Evolutionary conservation across 495 filamentous ascomycete genomes (phyloP).

Genomic region (Penicillium diatomitis): DNA sequence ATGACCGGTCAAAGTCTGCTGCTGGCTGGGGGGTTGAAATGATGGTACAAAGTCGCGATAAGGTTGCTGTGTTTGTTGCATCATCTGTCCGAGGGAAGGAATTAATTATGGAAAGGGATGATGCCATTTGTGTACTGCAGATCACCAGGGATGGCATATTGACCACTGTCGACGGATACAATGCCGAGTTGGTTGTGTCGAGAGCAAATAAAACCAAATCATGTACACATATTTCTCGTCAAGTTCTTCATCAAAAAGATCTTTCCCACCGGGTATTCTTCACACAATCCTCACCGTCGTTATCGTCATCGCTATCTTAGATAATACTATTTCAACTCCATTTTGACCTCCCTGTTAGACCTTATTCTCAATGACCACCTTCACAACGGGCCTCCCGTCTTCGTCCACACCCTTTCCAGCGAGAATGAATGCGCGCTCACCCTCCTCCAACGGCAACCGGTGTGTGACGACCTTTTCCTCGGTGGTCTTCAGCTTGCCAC

Average conservation of each 20-base stretch:
- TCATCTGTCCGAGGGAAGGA: background rate
- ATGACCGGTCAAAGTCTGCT: constrained; percentile 56
- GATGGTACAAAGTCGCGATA: background rate
- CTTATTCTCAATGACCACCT: constrained; percentile 63
- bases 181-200: background rate
- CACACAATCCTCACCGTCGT: constrained; percentile 7
- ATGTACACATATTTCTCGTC: background rate
- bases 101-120: too few relatives aligned
- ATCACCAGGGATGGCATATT: too few relatives aligned
- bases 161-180: too few relatives aligned
- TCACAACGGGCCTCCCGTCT: constrained; percentile 67
- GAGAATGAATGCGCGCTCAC: constrained; percentile 64
- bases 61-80: background rate
- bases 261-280: constrained; percentile 20
- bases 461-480: constrained; percentile 67
- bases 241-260: background rate
- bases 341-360: background rate
- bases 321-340: background rate
- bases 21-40: constrained; percentile 48
- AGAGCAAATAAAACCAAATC: background rate
- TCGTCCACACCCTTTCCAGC: constrained; percentile 75
- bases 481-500: constrained; percentile 44
- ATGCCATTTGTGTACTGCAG: too few relatives aligned
- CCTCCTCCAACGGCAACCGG: constrained; percentile 56
- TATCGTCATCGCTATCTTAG: constrained; percentile 3